phyloP scores from a whole-genome alignment of 257 asterid species.

The Ajuga chamaepitys region DNA sequence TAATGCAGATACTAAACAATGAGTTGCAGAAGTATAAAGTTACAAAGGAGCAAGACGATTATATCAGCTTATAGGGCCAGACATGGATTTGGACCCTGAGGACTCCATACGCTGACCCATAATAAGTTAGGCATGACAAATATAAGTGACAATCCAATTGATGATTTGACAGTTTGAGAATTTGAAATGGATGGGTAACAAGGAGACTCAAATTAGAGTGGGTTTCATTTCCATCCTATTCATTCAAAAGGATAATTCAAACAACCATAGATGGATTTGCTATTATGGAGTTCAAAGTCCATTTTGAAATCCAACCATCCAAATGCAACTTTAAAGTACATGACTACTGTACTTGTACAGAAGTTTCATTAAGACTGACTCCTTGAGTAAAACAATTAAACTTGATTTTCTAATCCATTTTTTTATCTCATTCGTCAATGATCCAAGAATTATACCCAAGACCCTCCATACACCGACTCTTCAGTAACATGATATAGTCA shows the following conservation, averaged over 20 bases:
- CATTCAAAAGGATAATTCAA: too few relatives aligned
- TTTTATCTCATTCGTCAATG: not conserved
- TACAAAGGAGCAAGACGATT: not conserved
- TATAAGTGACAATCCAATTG: too few relatives aligned
- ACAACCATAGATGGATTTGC: too few relatives aligned
- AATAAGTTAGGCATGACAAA: not conserved
- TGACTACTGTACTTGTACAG: not conserved
- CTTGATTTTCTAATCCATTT: not conserved
- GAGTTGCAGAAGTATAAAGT: not conserved
- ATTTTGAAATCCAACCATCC: too few relatives aligned
- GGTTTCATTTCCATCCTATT: too few relatives aligned
- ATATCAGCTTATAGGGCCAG: not conserved
- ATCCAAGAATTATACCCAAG: too few relatives aligned
- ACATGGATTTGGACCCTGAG: not conserved
- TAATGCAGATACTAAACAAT: not conserved
- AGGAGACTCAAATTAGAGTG: too few relatives aligned
- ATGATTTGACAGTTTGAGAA: too few relatives aligned
- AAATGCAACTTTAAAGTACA: not conserved
- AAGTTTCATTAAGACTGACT: not conserved
- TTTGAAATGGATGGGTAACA: too few relatives aligned
- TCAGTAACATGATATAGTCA: too few relatives aligned
- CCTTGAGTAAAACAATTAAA: not conserved
- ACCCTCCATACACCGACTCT: too few relatives aligned
- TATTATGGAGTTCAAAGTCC: too few relatives aligned
- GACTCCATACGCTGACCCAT: not conserved